A percentile compares a stretch with the other conserved stretches of the same genome.
Conservation (phyloP, 2,329 filamentous ascomycete species). For the Chaetomiaceae sp. region DNA sequence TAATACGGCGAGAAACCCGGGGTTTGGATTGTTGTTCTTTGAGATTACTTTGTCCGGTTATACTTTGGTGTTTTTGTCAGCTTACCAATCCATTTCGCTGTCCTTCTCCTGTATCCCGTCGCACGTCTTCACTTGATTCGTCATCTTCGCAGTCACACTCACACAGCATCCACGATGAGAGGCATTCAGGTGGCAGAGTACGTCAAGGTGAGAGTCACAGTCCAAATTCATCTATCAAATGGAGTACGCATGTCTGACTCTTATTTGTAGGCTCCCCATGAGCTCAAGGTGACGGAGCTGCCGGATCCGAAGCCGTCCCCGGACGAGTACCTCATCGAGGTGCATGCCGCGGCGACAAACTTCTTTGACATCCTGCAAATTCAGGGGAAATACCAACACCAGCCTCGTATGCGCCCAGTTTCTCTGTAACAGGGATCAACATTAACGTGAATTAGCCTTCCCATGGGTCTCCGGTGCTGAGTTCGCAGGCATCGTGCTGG, state of each 20-base stretch:
- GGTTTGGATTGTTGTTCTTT: not conserved
- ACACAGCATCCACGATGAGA: constrained; percentile 34
- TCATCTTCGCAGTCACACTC: no score
- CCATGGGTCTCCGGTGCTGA: constrained; percentile 86
- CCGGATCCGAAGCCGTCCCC: constrained; percentile 67
- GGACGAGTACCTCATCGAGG: constrained; percentile 78
- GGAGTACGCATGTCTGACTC: not conserved
- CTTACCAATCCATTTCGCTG: not conserved
- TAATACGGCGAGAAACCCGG: constrained; percentile 2
- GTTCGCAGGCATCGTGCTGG: constrained; percentile 74
- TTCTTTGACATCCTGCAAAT: constrained; percentile 98
- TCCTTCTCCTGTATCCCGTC: no score
- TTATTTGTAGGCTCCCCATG: constrained; percentile 60
- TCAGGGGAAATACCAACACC: constrained; percentile 90
- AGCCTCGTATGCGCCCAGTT: constrained; percentile 45
- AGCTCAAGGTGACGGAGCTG: constrained; percentile 70
- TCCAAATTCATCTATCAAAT: not conserved
- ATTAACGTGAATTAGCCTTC: constrained; percentile 49
- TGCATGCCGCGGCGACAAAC: constrained; percentile 85
- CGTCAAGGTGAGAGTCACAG: constrained; percentile 30
- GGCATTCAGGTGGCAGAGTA: constrained; percentile 35
- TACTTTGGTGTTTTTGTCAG: no score
- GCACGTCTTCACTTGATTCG: no score
- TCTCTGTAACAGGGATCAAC: not conserved
- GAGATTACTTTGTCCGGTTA: no score